Evolutionary conservation across 768 basidiomycete species (phyloP).

Genomic region (Leccinum disarticulatum): DNA sequence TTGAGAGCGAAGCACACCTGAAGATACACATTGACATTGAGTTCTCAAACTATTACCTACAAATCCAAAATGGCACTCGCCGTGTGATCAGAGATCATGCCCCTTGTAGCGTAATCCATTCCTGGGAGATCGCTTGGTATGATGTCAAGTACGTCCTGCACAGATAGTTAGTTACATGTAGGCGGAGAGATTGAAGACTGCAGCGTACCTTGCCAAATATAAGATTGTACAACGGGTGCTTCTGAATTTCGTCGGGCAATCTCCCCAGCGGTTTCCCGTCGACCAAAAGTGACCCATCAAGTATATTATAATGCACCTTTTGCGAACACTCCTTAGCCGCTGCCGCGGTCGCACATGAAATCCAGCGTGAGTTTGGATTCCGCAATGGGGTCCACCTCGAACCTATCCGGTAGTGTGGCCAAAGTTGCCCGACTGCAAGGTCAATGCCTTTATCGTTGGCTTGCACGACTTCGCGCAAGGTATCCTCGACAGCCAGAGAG

Average conservation of each 20-base stretch:
- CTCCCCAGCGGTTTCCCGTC: slow-evolving; percentile 38
- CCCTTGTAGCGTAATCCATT: slow-evolving; percentile 6
- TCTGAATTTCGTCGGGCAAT: slow-evolving; percentile 35
- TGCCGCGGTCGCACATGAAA: slow-evolving; percentile 17
- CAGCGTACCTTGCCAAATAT: slow-evolving; percentile 38
- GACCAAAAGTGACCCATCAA: slow-evolving; percentile 40
- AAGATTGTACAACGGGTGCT: slow-evolving; percentile 23
- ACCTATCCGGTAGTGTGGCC: slow-evolving; percentile 25
- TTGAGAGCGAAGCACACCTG: slow-evolving; percentile 23
- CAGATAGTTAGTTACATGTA: background rate
- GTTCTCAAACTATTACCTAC: background rate
- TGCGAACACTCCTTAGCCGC: slow-evolving; percentile 17
- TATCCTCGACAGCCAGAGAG: slow-evolving; percentile 28
- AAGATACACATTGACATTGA: slow-evolving; percentile 1
- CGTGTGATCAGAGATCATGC: background rate
- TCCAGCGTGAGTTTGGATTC: slow-evolving; percentile 22
- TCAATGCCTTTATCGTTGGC: slow-evolving; percentile 17
- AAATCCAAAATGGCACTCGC: background rate
- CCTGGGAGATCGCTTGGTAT: background rate
- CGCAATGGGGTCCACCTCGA: slow-evolving; percentile 19
- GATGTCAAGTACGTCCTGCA: slow-evolving; percentile 2
- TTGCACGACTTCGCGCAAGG: slow-evolving; percentile 5
- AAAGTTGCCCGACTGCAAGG: slow-evolving; percentile 29
- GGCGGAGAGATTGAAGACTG: background rate
- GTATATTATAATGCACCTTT: slow-evolving; percentile 21